Percentiles rank a stretch among this genome's conserved stretches.
phyloP scores from a whole-genome alignment of 495 filamentous ascomycete genomes.

The Arthonia radiata region DNA sequence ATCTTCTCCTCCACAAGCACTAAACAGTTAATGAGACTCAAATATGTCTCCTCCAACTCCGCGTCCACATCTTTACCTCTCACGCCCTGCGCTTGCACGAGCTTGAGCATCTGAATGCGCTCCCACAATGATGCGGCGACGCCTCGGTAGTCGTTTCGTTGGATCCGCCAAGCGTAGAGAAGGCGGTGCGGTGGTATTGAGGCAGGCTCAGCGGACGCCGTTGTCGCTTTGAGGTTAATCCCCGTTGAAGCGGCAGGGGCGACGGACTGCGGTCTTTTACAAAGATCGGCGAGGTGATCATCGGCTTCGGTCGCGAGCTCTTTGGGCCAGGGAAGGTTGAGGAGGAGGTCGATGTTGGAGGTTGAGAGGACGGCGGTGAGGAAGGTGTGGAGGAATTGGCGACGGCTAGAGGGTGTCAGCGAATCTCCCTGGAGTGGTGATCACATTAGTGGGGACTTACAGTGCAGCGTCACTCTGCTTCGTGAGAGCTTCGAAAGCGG shows the following conservation, averaged over 20 bases:
- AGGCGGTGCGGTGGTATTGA: conserved; percentile 26
- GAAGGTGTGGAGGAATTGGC: conserved; percentile 31
- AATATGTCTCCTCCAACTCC: conserved; percentile 35
- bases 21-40: conserved; percentile 71
- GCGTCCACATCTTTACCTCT: conserved; percentile 18
- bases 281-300: no score
- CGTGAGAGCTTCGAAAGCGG: conserved; percentile 57
- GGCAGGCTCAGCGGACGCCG: conserved; percentile 38
- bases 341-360: conserved; percentile 43
- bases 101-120: conserved; percentile 33
- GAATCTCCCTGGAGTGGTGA: neutral
- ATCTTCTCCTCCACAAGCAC: conserved; percentile 60
- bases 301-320: neutral
- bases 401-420: conserved; percentile 1
- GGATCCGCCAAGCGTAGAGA: conserved; percentile 71
- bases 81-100: conserved; percentile 26
- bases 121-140: conserved; percentile 56
- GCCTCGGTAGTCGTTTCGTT: conserved; percentile 63
- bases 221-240: conserved; percentile 57
- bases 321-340: neutral
- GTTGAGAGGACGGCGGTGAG: conserved; percentile 40
- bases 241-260: conserved; percentile 50
- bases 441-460: conserved; percentile 7
- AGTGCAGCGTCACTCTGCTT: conserved; percentile 42
- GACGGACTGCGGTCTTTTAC: no score